These are phyloP conservation scores for Botrytis fabae DNA, from an alignment of 2,329 filamentous ascomycete species.

Conservation along the genomic window DNA sequence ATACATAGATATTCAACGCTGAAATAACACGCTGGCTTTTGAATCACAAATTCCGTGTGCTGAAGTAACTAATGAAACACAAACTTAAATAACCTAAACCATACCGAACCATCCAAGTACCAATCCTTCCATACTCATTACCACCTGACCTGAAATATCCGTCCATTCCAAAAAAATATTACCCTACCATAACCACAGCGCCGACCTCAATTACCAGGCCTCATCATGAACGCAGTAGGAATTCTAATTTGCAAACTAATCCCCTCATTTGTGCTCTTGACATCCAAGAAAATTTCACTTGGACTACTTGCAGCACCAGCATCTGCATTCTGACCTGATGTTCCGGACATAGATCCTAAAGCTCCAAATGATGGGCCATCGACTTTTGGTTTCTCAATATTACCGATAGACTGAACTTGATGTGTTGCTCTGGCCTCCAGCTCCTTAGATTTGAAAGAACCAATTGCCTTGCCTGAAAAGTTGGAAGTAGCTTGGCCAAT, in stretches of 20 bases:
- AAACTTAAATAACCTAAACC: background rate
- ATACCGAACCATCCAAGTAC: no score
- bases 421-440: constrained; percentile 18
- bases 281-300: constrained; percentile 25
- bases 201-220: background rate
- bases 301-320: constrained; percentile 4
- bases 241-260: constrained; percentile 23
- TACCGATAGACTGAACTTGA: constrained; percentile 1
- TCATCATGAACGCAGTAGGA: constrained; percentile 24
- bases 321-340: background rate
- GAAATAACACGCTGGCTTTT: background rate
- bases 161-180: constrained; percentile 54
- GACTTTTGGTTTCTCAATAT: background rate
- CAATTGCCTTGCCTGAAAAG: constrained; percentile 19
- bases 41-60: background rate
- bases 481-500: constrained; percentile 54
- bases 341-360: background rate
- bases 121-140: background rate
- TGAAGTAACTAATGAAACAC: background rate
- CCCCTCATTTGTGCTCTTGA: constrained; percentile 23
- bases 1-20: background rate
- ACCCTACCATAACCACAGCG: background rate
- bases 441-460: constrained; percentile 22
- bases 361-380: background rate
- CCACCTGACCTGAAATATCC: constrained; percentile 56